Conservation (phyloP, 140 eudicot genomes). For the Cichorium intybus region DNA sequence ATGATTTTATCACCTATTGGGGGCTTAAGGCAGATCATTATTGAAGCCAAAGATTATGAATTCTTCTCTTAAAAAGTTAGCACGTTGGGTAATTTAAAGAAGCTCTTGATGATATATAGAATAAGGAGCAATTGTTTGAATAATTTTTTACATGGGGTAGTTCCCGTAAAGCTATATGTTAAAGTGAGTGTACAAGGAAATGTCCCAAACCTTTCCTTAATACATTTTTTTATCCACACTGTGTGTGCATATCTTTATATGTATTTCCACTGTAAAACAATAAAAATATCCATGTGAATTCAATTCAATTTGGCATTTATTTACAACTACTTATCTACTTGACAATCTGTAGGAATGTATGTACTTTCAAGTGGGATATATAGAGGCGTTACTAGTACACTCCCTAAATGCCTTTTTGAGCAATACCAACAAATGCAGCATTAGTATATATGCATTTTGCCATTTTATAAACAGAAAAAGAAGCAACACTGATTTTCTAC, state of each 20-base stretch:
- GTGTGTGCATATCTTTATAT: constrained; percentile 15
- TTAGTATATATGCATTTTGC: too few species aligned
- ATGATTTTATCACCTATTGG: constrained; percentile 58
- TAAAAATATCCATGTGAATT: constrained; percentile 1
- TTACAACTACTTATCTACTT: too few species aligned
- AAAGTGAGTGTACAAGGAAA: constrained; percentile 10
- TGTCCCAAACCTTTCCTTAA: not conserved
- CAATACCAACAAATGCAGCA: too few species aligned
- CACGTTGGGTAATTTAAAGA: not conserved
- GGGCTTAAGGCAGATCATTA: constrained; percentile 46
- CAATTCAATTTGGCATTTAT: not conserved
- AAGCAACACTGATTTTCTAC: too few species aligned
- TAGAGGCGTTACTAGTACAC: too few species aligned
- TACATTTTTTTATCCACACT: not conserved
- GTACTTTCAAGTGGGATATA: too few species aligned
- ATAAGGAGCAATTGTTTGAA: not conserved
- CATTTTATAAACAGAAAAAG: too few species aligned
- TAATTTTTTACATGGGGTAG: constrained; percentile 4
- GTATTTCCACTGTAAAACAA: constrained; percentile 10
- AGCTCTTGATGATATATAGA: not conserved
- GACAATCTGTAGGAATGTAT: too few species aligned
- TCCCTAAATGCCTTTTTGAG: too few species aligned
- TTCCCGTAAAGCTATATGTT: constrained; percentile 12
- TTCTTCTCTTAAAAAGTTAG: constrained; percentile 28
- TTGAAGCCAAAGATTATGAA: constrained; percentile 37